These are phyloP conservation scores for Sideroxylon spinosum DNA, from an alignment of 179 eudicot species.

Conservation along the genomic window DNA sequence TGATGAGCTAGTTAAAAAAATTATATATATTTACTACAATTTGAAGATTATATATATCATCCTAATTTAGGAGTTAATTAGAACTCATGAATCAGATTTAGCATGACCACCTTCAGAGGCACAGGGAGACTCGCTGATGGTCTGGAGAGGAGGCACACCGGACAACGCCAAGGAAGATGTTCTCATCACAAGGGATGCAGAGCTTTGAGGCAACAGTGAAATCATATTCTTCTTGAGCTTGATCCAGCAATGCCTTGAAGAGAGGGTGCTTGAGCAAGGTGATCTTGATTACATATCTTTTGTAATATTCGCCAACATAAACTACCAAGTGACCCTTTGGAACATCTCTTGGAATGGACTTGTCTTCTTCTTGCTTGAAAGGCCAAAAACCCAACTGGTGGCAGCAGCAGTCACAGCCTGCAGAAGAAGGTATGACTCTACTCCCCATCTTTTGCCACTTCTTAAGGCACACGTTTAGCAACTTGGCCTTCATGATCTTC, in stretches of 20 bases:
- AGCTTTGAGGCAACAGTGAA: constrained; percentile 28
- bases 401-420: not conserved
- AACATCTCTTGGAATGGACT: constrained; percentile 49
- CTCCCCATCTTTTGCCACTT: constrained; percentile 17
- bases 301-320: constrained; percentile 49
- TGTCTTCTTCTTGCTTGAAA: constrained; percentile 21
- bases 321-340: constrained; percentile 65
- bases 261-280: constrained; percentile 47
- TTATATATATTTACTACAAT: not conserved
- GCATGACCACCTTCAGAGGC: constrained; percentile 12
- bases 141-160: constrained; percentile 32
- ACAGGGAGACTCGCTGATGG: constrained; percentile 19
- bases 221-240: constrained; percentile 49
- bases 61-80: not conserved
- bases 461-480: constrained; percentile 6
- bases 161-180: constrained; percentile 34
- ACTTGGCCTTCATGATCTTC: constrained; percentile 15
- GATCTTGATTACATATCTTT: constrained; percentile 51
- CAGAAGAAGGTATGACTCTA: constrained; percentile 10
- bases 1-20: not conserved
- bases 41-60: not conserved
- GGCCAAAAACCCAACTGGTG: constrained; percentile 11
- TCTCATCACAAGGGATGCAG: constrained; percentile 55
- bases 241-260: constrained; percentile 51
- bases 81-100: not conserved